Conservation (phyloP, 805 yeast species). For the Candida pseudofarinosa region DNA sequence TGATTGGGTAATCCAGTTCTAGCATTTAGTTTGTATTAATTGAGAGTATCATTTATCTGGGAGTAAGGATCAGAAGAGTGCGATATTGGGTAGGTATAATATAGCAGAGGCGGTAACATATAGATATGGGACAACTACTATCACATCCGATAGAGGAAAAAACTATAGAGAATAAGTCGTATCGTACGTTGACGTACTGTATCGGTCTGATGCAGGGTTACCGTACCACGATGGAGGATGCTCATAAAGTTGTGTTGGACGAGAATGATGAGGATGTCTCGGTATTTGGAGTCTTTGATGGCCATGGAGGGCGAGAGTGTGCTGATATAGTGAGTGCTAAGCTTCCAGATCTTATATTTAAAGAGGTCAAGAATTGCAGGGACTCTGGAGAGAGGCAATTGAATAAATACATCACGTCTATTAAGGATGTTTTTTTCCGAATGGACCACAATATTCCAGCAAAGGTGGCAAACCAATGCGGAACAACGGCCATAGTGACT, state of each 20-base stretch:
- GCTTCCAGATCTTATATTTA: constrained; percentile 36
- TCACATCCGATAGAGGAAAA: constrained; percentile 75
- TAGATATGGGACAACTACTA: constrained; percentile 63
- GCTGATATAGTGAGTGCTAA: constrained; percentile 49
- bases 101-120: not conserved
- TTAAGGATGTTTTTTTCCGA: constrained; percentile 33
- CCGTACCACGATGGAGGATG: constrained; percentile 72
- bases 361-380: constrained; percentile 14
- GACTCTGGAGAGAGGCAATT: constrained; percentile 10
- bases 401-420: constrained; percentile 12
- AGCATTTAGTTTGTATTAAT: no score
- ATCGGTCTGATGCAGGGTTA: constrained; percentile 80
- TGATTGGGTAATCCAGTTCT: no score
- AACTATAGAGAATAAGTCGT: constrained; percentile 45
- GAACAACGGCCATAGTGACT: constrained; percentile 39
- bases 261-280: constrained; percentile 35
- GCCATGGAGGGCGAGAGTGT: constrained; percentile 72
- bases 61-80: not conserved
- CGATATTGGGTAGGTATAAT: not conserved
- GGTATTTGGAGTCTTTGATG: constrained; percentile 74
- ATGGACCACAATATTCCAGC: constrained; percentile 28
- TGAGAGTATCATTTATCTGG: no score
- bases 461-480: constrained; percentile 31
- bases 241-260: constrained; percentile 52
- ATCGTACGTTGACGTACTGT: constrained; percentile 49